phyloP scores from a whole-genome alignment of 345 rosid species.

The Viola odorata region DNA sequence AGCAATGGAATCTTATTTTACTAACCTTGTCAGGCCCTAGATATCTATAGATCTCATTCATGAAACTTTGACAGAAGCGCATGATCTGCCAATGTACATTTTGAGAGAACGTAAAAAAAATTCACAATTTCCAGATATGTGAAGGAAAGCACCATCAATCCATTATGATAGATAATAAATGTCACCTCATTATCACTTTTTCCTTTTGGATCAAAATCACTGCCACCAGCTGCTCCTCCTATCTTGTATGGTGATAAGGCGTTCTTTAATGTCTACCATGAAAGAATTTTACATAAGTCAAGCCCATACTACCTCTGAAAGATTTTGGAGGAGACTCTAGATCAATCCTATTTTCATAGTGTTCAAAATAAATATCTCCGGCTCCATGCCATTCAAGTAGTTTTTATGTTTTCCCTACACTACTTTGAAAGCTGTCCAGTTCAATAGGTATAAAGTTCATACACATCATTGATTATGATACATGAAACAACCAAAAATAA shows the following conservation, averaged over 20 bases:
- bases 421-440: too few relatives aligned
- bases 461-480: too few relatives aligned
- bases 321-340: background rate
- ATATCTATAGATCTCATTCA: conserved; percentile 88
- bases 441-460: too few relatives aligned
- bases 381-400: background rate
- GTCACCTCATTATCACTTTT: conserved; percentile 93
- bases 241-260: conserved; percentile 91
- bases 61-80: conserved; percentile 99
- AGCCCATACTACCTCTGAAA: too few relatives aligned
- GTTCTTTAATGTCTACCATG: conserved; percentile 80
- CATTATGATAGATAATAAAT: conserved; percentile 13
- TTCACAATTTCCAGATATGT: conserved; percentile 22
- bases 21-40: conserved; percentile 89
- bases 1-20: conserved; percentile 4
- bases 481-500: background rate
- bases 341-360: conserved; percentile 3
- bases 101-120: conserved; percentile 24
- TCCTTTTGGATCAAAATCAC: conserved; percentile 99
- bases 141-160: background rate
- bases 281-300: background rate
- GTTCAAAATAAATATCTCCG: conserved; percentile 1
- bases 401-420: too few relatives aligned
- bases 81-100: conserved; percentile 61
- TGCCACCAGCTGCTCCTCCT: conserved; percentile 99